Conservation (phyloP, 1,284 basidiomycete species). For the Kwoniella shivajii region DNA sequence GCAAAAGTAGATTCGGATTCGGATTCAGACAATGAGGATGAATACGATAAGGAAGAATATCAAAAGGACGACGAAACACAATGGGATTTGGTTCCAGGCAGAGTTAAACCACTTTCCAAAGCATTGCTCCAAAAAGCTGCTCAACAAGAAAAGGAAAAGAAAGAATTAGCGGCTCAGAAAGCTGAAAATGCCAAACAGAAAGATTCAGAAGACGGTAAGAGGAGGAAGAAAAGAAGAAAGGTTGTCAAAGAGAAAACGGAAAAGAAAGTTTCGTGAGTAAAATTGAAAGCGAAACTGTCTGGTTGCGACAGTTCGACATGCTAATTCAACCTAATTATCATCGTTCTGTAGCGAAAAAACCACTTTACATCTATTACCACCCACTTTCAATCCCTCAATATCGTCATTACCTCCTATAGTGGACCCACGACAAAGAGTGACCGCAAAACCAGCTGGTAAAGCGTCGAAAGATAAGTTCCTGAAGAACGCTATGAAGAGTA, state of each 20-base stretch:
- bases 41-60: constrained; percentile 7
- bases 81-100: constrained; percentile 21
- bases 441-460: constrained; percentile 8
- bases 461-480: constrained; percentile 31
- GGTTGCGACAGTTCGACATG: neutral
- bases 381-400: constrained; percentile 5
- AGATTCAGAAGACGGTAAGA: constrained; percentile 8
- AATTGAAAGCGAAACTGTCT: neutral
- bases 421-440: constrained; percentile 15
- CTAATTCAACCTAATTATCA: neutral
- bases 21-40: constrained; percentile 1
- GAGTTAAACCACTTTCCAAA: constrained; percentile 21
- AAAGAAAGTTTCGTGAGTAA: constrained; percentile 21
- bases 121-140: constrained; percentile 17
- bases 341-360: constrained; percentile 15
- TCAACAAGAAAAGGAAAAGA: constrained; percentile 15
- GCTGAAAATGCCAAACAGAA: neutral
- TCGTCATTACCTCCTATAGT: constrained; percentile 32
- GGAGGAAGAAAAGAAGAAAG: constrained; percentile 23
- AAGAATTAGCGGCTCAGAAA: neutral
- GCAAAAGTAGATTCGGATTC: neutral
- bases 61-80: constrained; percentile 18
- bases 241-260: constrained; percentile 11
- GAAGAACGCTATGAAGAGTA: constrained; percentile 38
- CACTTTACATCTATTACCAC: constrained; percentile 18